Conservation (phyloP, 1,139 yeast species). For the Wickerhamomyces sp. region DNA sequence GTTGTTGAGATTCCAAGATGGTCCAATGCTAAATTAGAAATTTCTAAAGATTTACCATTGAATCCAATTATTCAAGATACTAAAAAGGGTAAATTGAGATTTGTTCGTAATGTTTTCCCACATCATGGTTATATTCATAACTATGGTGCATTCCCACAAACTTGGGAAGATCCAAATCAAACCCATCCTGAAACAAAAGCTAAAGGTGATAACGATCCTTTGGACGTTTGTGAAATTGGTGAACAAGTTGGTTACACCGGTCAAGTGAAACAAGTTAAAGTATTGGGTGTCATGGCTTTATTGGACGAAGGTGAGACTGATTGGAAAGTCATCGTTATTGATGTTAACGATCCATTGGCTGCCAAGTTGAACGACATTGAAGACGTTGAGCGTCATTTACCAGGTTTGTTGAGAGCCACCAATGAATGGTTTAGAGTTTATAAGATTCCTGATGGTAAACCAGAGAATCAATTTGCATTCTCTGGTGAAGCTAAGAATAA, state of each 20-base stretch:
- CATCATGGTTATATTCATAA: slow-evolving; percentile 88
- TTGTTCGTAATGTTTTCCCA: slow-evolving; percentile 84
- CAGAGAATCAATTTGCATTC: slow-evolving; percentile 81
- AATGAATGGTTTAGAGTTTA: slow-evolving; percentile 90
- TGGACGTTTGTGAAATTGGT: slow-evolving; percentile 89
- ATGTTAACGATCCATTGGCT: slow-evolving; percentile 72
- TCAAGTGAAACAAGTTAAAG: slow-evolving; percentile 75
- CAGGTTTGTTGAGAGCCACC: slow-evolving; percentile 77
- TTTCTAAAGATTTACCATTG: slow-evolving; percentile 56
- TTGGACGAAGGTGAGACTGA: slow-evolving; percentile 92
- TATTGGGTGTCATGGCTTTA: slow-evolving; percentile 80
- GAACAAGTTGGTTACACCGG: slow-evolving; percentile 67
- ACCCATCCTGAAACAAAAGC: slow-evolving; percentile 75
- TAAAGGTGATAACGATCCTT: slow-evolving; percentile 84
- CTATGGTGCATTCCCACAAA: slow-evolving; percentile 93
- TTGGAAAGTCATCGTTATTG: slow-evolving; percentile 85
- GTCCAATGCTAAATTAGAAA: slow-evolving; percentile 87
- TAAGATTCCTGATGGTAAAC: slow-evolving; percentile 89
- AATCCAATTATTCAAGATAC: slow-evolving; percentile 86
- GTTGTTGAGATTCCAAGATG: slow-evolving; percentile 89
- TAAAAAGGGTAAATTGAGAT: slow-evolving; percentile 79
- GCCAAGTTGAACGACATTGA: slow-evolving; percentile 65
- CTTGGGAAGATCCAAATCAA: slow-evolving; percentile 85
- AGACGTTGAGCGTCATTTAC: slow-evolving; percentile 71
- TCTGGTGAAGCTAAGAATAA: slow-evolving; percentile 74